Base-by-base conservation (phyloP, 345 rosid genomes). In the Rhodamnia argentea region DNA sequence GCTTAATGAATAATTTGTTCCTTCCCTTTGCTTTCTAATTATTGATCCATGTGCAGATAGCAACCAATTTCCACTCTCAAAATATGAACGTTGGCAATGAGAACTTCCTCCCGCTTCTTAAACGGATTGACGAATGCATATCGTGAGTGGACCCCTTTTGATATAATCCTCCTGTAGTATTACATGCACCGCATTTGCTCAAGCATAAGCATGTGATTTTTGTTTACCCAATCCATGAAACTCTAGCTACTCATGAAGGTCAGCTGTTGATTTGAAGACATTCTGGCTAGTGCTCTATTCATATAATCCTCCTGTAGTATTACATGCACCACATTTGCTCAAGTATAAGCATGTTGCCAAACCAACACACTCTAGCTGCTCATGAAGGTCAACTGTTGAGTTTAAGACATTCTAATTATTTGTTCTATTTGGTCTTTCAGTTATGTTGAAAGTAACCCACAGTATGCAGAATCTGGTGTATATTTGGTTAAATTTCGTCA, bases 401-500 rank as follows among this genome's bases (percentile, higher is more conserved):
- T 44, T 82, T 74, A 29, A 85, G 40, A n/a, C 29, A 16, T n/a
- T 13, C 40, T 52, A n/a, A 55, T 89, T 81, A 83, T 26, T 42
- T 86, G 51, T 70, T 37, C 47, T 37, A 18, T 70, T 70, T 70
- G 26, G 42, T 53, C 50, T 40, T 85, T 53, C 85, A 97, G 99
- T 89, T 97, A 97, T 87, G 94, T 96, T 53, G 98, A 96, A 89
- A 91, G 90, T 88, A 97, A 96, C 90, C 98, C 94, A 24, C 99
- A 97, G 81, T 97, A 95, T 92, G 99, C 99, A 58, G 99, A 97
- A 91, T 95, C 99, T 11, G 91, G 94, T 89, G 95, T 96, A 86
- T 97, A 96, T 93, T 91, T 97, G 90, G 96, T 97, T 82, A 97
- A 97, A 91, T 97, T 97, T 90, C 96, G 96, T 57, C 99, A 97